These are phyloP conservation scores for Aspergillus sclerotialis DNA, from an alignment of 2,329 filamentous ascomycete genomes.

Conservation along the genomic window DNA sequence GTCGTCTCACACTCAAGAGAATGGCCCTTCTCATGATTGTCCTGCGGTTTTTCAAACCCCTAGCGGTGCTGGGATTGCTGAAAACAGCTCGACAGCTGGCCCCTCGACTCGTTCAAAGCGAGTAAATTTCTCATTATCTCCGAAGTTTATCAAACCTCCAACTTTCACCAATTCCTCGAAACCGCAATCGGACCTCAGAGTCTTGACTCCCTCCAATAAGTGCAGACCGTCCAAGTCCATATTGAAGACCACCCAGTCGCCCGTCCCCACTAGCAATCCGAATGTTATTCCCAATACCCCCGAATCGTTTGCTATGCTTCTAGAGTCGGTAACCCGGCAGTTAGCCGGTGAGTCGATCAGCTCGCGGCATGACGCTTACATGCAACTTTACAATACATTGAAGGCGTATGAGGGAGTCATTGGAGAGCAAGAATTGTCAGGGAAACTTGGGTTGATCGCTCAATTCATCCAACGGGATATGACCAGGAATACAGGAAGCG, in stretches of 20 bases:
- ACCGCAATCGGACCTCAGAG: constrained; percentile 38
- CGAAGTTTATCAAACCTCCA: constrained; percentile 47
- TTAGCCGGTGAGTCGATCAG: constrained; percentile 67
- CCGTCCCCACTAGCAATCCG: constrained; percentile 34
- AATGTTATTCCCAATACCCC: constrained; percentile 42
- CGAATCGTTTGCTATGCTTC: constrained; percentile 65
- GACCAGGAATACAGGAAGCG: constrained; percentile 52
- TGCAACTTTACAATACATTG: constrained; percentile 66
- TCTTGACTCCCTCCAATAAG: constrained; percentile 43
- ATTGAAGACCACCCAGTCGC: constrained; percentile 59
- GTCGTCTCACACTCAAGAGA: constrained; percentile 22
- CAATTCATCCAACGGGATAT: constrained; percentile 83
- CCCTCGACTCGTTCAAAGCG: constrained; percentile 44
- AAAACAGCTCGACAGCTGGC: constrained; percentile 28
- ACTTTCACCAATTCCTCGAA: constrained; percentile 23
- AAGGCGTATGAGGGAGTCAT: constrained; percentile 78
- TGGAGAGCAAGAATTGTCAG: constrained; percentile 62
- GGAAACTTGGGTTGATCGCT: constrained; percentile 69
- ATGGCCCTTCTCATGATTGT: constrained; percentile 34
- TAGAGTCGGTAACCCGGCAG: constrained; percentile 77
- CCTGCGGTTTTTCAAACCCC: constrained; percentile 28
- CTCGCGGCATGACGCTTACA: constrained; percentile 77
- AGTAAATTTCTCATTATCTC: constrained; percentile 57
- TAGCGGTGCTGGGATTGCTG: constrained; percentile 37
- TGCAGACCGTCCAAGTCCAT: constrained; percentile 64